phyloP scores from a whole-genome alignment of 345 rosid species.

The Acer saccharum region DNA sequence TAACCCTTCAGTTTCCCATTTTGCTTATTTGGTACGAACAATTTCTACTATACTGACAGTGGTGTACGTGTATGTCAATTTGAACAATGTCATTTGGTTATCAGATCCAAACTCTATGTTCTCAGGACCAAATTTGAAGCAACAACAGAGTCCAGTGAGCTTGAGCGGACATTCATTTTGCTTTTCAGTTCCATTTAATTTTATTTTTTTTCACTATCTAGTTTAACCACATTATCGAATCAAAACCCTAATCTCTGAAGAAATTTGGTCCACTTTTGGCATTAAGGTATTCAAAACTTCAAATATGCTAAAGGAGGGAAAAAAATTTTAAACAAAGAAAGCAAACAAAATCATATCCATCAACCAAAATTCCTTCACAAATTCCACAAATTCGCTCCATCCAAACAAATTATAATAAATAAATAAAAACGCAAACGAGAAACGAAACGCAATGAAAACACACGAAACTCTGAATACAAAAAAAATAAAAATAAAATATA shows the following conservation, averaged over 20 bases:
- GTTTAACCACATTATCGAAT: neutral
- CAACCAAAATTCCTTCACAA: slow-evolving; percentile 13
- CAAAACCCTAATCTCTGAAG: neutral
- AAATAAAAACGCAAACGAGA: neutral
- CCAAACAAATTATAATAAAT: neutral
- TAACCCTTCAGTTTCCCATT: no score
- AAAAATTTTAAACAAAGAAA: neutral
- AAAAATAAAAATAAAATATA: neutral
- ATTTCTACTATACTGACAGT: no score
- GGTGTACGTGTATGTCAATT: neutral
- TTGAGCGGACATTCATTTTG: neutral
- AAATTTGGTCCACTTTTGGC: neutral
- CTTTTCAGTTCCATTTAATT: no score
- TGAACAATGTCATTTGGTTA: neutral
- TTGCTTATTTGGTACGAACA: no score
- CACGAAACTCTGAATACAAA: neutral
- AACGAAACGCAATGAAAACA: neutral
- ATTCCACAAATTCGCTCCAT: slow-evolving; percentile 6
- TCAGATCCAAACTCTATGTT: neutral
- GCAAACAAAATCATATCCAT: neutral
- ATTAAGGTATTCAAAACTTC: neutral
- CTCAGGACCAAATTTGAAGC: neutral
- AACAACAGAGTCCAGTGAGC: no score
- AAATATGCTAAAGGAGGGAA: neutral
- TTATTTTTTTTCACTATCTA: neutral